Percentiles rank a stretch among this genome's conserved stretches.
phyloP scores from a whole-genome alignment of 2,329 filamentous ascomycete species.

The Apiospora phragmitis region DNA sequence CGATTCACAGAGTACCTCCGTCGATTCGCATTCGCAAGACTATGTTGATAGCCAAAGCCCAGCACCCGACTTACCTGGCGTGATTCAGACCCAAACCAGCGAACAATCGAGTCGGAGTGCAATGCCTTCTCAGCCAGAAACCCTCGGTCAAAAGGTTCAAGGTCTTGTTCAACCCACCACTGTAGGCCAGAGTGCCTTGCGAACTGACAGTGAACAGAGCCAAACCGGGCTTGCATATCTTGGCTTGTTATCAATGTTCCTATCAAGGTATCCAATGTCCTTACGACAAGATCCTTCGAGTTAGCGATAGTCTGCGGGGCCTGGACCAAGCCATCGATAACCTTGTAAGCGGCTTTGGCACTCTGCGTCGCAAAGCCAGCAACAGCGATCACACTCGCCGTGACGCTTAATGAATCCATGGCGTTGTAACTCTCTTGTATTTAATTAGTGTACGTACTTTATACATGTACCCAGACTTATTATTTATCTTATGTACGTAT shows the following conservation, averaged over 20 bases:
- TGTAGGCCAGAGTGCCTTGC: neutral
- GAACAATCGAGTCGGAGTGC: too few species aligned
- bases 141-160: conserved; percentile 5
- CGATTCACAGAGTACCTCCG: too few species aligned
- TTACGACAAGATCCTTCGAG: neutral
- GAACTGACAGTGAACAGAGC: neutral
- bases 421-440: neutral
- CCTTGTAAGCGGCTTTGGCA: neutral
- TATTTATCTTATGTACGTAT: neutral
- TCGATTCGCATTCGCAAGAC: too few species aligned
- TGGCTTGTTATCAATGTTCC: neutral
- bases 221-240: neutral
- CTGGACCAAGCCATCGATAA: neutral
- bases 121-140: too few species aligned
- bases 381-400: neutral
- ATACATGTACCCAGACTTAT: neutral
- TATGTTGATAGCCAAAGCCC: too few species aligned
- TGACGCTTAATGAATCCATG: neutral
- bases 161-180: neutral
- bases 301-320: neutral
- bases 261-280: neutral
- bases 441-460: neutral
- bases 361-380: neutral
- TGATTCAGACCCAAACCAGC: too few species aligned
- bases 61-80: too few species aligned